These are phyloP conservation scores for Exophiala sp. DNA, from an alignment of 2,329 filamentous ascomycete species.

Conservation along the genomic window DNA sequence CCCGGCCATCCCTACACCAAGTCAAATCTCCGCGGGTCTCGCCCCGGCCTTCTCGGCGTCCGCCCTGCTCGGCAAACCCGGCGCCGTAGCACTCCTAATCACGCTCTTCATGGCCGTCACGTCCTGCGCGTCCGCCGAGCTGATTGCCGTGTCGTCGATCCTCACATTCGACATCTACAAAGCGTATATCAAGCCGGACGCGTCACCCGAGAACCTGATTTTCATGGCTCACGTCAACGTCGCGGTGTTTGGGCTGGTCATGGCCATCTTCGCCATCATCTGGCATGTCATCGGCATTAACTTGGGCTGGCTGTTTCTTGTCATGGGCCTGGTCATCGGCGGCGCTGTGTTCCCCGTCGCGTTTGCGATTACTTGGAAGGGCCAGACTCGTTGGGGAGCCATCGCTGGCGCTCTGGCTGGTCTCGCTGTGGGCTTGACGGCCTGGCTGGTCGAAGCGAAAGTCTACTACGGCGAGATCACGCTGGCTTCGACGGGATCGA, in stretches of 20 bases:
- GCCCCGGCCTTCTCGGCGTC: slow-evolving; percentile 28
- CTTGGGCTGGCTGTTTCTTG: slow-evolving; percentile 37
- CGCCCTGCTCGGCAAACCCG: slow-evolving; percentile 28
- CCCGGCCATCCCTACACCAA: slow-evolving; percentile 24
- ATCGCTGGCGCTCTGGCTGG: slow-evolving; percentile 51
- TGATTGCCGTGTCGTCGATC: slow-evolving; percentile 82
- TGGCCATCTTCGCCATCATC: slow-evolving; percentile 23
- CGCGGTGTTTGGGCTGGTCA: slow-evolving; percentile 51
- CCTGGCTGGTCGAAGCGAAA: slow-evolving; percentile 71
- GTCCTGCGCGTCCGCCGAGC: slow-evolving; percentile 70
- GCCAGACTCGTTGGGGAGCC: slow-evolving; percentile 60
- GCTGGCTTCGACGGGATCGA: slow-evolving; percentile 63
- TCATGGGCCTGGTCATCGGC: slow-evolving; percentile 81
- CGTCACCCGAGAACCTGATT: slow-evolving; percentile 68
- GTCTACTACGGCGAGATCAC: slow-evolving; percentile 55
- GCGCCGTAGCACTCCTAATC: slow-evolving; percentile 29
- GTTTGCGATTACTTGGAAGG: slow-evolving; percentile 71
- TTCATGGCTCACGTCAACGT: slow-evolving; percentile 70
- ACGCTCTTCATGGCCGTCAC: slow-evolving; percentile 53
- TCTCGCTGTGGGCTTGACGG: slow-evolving; percentile 60
- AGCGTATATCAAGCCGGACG: slow-evolving; percentile 72
- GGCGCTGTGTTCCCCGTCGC: slow-evolving; percentile 76
- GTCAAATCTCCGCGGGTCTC: slow-evolving; percentile 28
- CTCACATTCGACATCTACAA: slow-evolving; percentile 84
- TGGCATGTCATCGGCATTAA: slow-evolving; percentile 21